Base-by-base conservation (phyloP, 352 stramenopile species). In the Phytopythium oedochilum region DNA sequence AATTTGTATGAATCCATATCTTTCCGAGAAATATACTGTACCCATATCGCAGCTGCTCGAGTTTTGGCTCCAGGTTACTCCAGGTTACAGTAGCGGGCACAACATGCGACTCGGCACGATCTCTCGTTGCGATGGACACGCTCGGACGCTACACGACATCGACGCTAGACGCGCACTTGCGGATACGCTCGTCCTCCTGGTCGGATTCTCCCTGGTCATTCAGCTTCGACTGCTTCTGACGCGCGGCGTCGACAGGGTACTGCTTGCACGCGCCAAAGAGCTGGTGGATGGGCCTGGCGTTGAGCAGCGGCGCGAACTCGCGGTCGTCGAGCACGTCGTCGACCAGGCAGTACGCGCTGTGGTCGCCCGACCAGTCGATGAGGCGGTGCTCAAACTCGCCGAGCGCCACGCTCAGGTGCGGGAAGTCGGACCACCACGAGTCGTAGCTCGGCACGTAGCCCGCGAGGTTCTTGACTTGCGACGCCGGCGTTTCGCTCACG, bases 381-480 rank as follows among this genome's bases (percentile, higher is more conserved):
- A 71, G 86, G 31, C 70, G 64, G 36, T 72, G 57, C 39, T 86
- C 75, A 54, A 88, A 86, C 20, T 64, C 53, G 28, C 51, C 57
- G 25, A 88, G 59, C n/a, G 78, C 64, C 4, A 88, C 78, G 28
- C 73, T 83, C 3, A 88, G 59, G 29, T 77, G 86, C 14, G 78
- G 75, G 26, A 88, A 88, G 45, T 85, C 78, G 20, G 78, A 84
- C 57, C 84, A 88, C 71, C 63, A 79, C n/a, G 75, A 84, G 54
- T 85, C 75, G 40, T 83, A 88, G 11, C 66, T 73, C 46, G 75
- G 78, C 32, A 88, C 63, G 57, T 86, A 88, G 2, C 68, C 78
- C 20, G 73, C 69, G 6, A 88, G 65, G n/a, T 74, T 68, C 35
- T 57, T 66, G 3, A 88, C 73, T 1, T 61, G 48, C 1, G 78